phyloP scores from a whole-genome alignment of 441 rosid species.

The Jatropha multifida region DNA sequence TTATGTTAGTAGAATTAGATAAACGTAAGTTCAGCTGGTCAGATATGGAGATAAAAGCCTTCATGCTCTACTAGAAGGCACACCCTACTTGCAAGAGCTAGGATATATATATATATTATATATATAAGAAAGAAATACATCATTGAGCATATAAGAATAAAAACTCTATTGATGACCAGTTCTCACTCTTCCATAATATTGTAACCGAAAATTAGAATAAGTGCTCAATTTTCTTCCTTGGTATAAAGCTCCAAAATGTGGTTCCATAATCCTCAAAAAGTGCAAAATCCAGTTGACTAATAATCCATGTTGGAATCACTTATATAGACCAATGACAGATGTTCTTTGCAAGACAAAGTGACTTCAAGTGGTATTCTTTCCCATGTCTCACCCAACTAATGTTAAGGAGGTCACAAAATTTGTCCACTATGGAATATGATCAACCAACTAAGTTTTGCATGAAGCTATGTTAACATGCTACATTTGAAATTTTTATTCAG shows the following conservation, averaged over 20 bases:
- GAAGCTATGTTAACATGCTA: background rate
- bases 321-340: background rate
- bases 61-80: background rate
- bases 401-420: background rate
- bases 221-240: background rate
- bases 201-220: background rate
- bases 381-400: background rate
- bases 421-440: background rate
- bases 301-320: background rate
- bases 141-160: background rate
- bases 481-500: background rate
- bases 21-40: background rate
- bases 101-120: background rate
- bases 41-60: background rate
- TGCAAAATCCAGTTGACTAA: background rate
- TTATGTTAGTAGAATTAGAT: background rate
- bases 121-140: background rate
- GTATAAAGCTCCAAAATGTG: background rate
- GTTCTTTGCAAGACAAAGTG: background rate
- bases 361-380: background rate
- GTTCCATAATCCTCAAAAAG: background rate
- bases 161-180: background rate
- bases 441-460: background rate
- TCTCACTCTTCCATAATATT: background rate
- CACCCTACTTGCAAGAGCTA: background rate